Percentiles rank a stretch among this genome's conserved stretches.
phyloP scores from a whole-genome alignment of 495 filamentous ascomycete genomes.

The Evernia prunastri region DNA sequence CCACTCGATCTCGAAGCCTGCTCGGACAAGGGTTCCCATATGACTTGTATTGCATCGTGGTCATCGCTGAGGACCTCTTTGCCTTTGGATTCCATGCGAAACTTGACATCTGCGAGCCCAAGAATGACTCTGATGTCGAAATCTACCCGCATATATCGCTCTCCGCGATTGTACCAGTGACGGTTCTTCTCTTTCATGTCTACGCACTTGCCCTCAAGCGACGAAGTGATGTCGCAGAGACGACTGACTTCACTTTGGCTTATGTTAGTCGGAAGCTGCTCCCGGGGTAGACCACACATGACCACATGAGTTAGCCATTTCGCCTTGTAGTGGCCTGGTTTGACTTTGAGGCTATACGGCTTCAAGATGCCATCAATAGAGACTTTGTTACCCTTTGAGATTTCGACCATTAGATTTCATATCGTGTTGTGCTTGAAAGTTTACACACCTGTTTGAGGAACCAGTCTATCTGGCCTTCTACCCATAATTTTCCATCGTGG shows the following conservation, averaged over 20 bases:
- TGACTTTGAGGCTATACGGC: conserved; percentile 41
- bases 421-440: conserved; percentile 31
- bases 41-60: conserved; percentile 46
- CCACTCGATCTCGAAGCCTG: too few species aligned
- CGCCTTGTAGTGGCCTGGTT: conserved; percentile 33
- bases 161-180: conserved; percentile 38
- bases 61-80: conserved; percentile 37
- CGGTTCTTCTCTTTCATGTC: conserved; percentile 43
- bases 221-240: conserved; percentile 30
- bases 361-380: conserved; percentile 36
- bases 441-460: conserved; percentile 42
- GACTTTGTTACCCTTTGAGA: too few species aligned
- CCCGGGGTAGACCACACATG: conserved; percentile 39
- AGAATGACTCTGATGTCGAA: conserved; percentile 48
- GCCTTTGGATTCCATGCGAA: conserved; percentile 48
- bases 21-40: conserved; percentile 46
- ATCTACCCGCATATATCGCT: conserved; percentile 40
- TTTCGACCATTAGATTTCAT: too few species aligned
- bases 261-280: conserved; percentile 39
- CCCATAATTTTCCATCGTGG: conserved; percentile 43
- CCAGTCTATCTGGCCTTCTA: conserved; percentile 50
- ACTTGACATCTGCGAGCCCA: conserved; percentile 49
- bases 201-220: conserved; percentile 28
- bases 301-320: conserved; percentile 44
- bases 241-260: conserved; percentile 30